Conservation (phyloP, 2,329 filamentous ascomycete species). For the Penicillium vulpinum region DNA sequence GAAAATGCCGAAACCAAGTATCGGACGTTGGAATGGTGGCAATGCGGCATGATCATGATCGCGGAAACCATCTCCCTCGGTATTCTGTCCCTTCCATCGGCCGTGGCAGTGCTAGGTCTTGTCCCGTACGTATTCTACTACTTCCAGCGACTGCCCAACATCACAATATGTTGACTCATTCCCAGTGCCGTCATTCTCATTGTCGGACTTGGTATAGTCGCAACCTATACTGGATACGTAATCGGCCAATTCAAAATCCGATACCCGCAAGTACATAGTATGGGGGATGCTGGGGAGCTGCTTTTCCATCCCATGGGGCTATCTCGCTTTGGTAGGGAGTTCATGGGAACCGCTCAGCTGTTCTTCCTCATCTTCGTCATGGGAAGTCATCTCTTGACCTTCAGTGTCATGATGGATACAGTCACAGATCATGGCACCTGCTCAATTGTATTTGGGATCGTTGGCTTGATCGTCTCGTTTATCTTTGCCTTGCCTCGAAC, state of each 20-base stretch:
- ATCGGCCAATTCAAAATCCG: slow-evolving; percentile 58
- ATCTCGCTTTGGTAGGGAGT: slow-evolving; percentile 59
- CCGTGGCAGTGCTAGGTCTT: slow-evolving; percentile 53
- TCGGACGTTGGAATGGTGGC: slow-evolving; percentile 16
- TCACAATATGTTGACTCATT: neutral
- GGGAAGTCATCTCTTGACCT: slow-evolving; percentile 67
- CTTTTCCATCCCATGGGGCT: slow-evolving; percentile 58
- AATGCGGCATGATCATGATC: slow-evolving; percentile 22
- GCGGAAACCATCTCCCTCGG: slow-evolving; percentile 49
- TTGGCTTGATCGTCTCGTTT: slow-evolving; percentile 59
- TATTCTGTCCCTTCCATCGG: slow-evolving; percentile 55
- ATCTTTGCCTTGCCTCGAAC: slow-evolving; percentile 60
- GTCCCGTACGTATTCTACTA: slow-evolving; percentile 41
- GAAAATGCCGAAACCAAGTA: slow-evolving; percentile 11
- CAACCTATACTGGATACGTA: slow-evolving; percentile 59
- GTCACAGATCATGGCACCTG: slow-evolving; percentile 61
- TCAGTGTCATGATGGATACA: slow-evolving; percentile 65
- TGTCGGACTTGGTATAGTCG: slow-evolving; percentile 52
- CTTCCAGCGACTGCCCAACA: rapidly evolving
- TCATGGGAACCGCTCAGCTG: slow-evolving; percentile 61
- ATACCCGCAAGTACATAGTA: slow-evolving; percentile 61
- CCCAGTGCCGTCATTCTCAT: slow-evolving; percentile 53
- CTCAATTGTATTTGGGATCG: slow-evolving; percentile 60
- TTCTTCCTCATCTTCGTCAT: slow-evolving; percentile 67
- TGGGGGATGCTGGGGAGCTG: slow-evolving; percentile 65